Conservation (phyloP, 106 monocot genomes). For the Platanthera guangdongensis region DNA sequence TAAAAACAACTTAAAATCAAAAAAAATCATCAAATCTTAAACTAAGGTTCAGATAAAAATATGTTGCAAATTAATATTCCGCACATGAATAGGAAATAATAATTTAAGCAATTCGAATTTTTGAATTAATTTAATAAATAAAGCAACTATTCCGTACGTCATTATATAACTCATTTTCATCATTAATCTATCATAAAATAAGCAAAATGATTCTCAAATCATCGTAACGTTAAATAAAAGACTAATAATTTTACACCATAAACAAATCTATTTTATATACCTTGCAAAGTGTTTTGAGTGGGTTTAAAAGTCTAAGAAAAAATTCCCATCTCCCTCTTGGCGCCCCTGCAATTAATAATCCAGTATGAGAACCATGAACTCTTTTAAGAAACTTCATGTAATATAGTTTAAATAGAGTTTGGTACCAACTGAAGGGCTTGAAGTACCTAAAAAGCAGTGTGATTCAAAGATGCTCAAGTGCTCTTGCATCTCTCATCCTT, state of each 20-base stretch:
- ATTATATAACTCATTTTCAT: conserved; percentile 90
- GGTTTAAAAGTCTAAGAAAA: conserved; percentile 22
- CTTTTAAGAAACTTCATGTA: too few species aligned
- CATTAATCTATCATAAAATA: conserved; percentile 67
- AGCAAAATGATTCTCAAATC: conserved; percentile 5
- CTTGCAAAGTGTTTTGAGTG: conserved; percentile 43
- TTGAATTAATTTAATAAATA: conserved; percentile 67
- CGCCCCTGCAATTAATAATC: too few species aligned
- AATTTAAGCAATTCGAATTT: conserved; percentile 73
- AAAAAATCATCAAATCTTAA: neutral
- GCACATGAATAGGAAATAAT: conserved; percentile 78
- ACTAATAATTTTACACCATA: neutral
- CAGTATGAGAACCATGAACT: too few species aligned
- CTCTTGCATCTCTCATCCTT: too few species aligned
- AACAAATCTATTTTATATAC: conserved; percentile 19
- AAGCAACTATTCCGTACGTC: conserved; percentile 83
- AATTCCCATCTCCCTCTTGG: too few species aligned
- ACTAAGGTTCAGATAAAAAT: neutral
- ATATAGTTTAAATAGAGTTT: too few species aligned
- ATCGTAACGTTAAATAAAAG: neutral
- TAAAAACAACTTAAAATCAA: neutral
- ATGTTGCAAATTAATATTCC: neutral
- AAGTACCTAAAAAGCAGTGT: too few species aligned
- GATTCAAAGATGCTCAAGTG: too few species aligned
- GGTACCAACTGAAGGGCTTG: too few species aligned